Base-by-base conservation (phyloP, 2,329 filamentous ascomycete species). In the Pseudocercospora musae region DNA sequence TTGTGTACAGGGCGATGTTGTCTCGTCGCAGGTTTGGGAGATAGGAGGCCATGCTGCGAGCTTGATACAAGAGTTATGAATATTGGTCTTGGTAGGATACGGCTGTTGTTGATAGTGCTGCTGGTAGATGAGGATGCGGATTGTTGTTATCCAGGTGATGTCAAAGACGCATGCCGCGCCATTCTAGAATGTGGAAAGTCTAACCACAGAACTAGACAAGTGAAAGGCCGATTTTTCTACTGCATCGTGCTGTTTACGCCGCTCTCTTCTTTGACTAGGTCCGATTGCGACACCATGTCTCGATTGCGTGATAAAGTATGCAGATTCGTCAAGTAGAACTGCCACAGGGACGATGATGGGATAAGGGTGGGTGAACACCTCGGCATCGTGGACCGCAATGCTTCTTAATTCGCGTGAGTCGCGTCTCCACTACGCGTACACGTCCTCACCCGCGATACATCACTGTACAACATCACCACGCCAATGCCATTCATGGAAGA, bases 1-100 rank as follows among this genome's bases (percentile, higher is more conserved):
- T 64, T 15, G 67, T 65, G 61, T 73, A 74, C 50, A 72, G 65
- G 27, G 70, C 70, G 63, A 73, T 59, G 62, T 71, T 72, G 61
- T 68, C 63, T 40, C 50, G 60, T 44, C 52, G 33, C 31, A 70
- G 64, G 53, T 68, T 57, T 21, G 64, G 66, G 18, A 70, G 23
- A 59, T 66, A 66, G 48, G 53, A 60, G 48, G 57, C 29, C 37
- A 52, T 62, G 23, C 1, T 52, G 25, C 10, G 10, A 10, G 48
- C 8, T 52, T 11, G 8, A 1, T 52, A 18, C 2, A 23, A 13
- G 4, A 8, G 25, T 1, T n/a, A 25, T 31, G 11, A 8, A n/a
- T 27, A 13, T 15, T 40, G 5, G 15, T n/a, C 37, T 1, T 18
- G 15, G 37, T 40, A 18, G 48, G 48, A 15, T 48, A 48, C 13